phyloP scores from a whole-genome alignment of 345 rosid species.

The Leavenworthia alabamica region DNA sequence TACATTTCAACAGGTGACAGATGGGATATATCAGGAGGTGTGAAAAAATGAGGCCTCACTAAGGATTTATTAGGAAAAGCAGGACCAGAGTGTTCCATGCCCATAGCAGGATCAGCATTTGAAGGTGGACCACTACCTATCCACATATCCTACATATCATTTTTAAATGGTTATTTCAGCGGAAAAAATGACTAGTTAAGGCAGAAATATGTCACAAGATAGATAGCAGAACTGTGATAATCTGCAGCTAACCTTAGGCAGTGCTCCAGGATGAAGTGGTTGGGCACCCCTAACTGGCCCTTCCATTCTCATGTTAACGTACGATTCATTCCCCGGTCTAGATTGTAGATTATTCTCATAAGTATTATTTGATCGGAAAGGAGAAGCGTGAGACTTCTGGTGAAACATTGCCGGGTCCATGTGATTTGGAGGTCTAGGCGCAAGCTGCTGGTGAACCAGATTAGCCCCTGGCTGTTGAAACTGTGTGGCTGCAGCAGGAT shows the following conservation, averaged over 20 bases:
- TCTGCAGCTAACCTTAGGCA: conserved; percentile 45
- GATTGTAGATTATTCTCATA: conserved; percentile 53
- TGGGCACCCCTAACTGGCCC: conserved; percentile 46
- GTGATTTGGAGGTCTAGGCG: conserved; percentile 52
- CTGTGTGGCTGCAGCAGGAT: conserved; percentile 37
- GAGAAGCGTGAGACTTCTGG: conserved; percentile 49
- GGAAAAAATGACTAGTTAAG: neutral
- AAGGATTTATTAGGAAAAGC: conserved; percentile 45
- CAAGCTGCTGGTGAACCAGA: conserved; percentile 50
- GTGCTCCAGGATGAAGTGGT: conserved; percentile 52
- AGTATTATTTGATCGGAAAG: conserved; percentile 40
- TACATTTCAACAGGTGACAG: conserved; percentile 68
- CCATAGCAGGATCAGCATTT: conserved; percentile 40
- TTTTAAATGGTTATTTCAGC: neutral
- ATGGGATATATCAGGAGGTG: conserved; percentile 39
- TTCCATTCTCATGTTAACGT: conserved; percentile 43
- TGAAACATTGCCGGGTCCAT: conserved; percentile 43
- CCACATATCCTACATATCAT: conserved; percentile 48
- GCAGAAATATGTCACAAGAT: neutral
- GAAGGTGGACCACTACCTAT: conserved; percentile 37
- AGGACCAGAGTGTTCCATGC: conserved; percentile 45
- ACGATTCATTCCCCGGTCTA: conserved; percentile 53
- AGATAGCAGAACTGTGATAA: neutral
- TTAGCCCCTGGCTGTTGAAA: conserved; percentile 52
- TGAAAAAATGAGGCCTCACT: conserved; percentile 42